A percentile compares a stretch with the other conserved stretches of the same genome.
Conservation (phyloP, 83 land plant species). For the Picea abies region DNA sequence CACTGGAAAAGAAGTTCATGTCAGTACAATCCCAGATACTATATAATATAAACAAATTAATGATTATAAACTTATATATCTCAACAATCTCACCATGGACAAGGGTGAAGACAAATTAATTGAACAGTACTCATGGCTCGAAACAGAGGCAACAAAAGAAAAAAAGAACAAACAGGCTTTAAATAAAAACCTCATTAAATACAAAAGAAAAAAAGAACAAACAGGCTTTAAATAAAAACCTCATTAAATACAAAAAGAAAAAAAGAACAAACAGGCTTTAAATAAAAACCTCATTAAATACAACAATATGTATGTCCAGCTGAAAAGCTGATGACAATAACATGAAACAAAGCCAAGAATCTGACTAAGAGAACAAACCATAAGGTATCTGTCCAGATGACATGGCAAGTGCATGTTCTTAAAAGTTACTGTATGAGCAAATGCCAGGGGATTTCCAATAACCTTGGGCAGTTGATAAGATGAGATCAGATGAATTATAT, state of each 20-base stretch:
- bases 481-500: too few relatives aligned
- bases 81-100: neutral
- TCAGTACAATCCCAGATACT: neutral
- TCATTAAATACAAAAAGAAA: neutral
- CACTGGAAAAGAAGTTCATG: conserved; percentile 28
- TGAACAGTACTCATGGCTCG: neutral
- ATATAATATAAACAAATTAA: neutral
- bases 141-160: neutral
- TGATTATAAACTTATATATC: neutral
- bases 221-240: neutral
- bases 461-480: too few relatives aligned
- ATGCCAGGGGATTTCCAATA: too few relatives aligned
- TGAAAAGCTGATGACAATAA: too few relatives aligned
- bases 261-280: neutral
- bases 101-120: neutral
- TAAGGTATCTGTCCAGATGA: too few relatives aligned
- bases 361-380: too few relatives aligned
- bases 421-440: too few relatives aligned
- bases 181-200: neutral
- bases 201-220: neutral
- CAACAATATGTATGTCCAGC: too few relatives aligned
- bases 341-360: too few relatives aligned
- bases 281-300: neutral
- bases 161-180: neutral
- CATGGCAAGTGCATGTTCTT: too few relatives aligned